Percentiles rank a stretch among this genome's conserved stretches.
Evolutionary conservation across 2,329 filamentous ascomycete genomes (phyloP).

Genomic region (Triangularia verruculosa): DNA sequence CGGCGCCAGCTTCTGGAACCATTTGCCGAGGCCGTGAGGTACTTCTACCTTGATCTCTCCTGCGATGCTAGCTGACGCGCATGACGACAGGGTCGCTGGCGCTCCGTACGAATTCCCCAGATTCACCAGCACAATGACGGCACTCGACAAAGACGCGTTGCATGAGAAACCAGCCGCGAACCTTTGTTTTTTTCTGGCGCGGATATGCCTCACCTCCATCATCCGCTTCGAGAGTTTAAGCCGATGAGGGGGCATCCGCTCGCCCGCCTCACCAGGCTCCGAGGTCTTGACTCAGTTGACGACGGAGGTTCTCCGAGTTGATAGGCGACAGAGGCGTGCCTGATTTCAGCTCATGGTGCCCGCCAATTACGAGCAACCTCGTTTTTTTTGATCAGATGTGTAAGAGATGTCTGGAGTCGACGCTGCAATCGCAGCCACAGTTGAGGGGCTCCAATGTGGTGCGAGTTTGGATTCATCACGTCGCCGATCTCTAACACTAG

Average conservation of each 20-base stretch:
- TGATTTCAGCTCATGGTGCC: neutral
- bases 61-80: slow-evolving; percentile 15
- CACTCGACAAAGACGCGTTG: neutral
- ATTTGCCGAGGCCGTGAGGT: slow-evolving; percentile 24
- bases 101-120: slow-evolving; percentile 7
- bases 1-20: slow-evolving; percentile 25
- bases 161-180: neutral
- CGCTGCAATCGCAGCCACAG: too few relatives aligned
- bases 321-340: neutral
- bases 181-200: slow-evolving; percentile 17
- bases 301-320: neutral
- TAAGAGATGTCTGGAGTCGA: neutral
- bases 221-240: neutral
- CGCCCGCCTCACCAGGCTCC: neutral
- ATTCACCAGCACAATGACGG: neutral
- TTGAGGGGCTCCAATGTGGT: neutral
- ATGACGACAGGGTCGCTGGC: slow-evolving; percentile 19
- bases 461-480: neutral
- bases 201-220: slow-evolving; percentile 20
- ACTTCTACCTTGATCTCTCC: slow-evolving; percentile 18
- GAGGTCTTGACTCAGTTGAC: slow-evolving; percentile 5
- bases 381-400: neutral
- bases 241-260: slow-evolving; percentile 2
- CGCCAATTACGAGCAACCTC: neutral
- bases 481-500: slow-evolving; percentile 17